Conservation (phyloP, 2,329 filamentous ascomycete species). For the Colletotrichum shisoi region DNA sequence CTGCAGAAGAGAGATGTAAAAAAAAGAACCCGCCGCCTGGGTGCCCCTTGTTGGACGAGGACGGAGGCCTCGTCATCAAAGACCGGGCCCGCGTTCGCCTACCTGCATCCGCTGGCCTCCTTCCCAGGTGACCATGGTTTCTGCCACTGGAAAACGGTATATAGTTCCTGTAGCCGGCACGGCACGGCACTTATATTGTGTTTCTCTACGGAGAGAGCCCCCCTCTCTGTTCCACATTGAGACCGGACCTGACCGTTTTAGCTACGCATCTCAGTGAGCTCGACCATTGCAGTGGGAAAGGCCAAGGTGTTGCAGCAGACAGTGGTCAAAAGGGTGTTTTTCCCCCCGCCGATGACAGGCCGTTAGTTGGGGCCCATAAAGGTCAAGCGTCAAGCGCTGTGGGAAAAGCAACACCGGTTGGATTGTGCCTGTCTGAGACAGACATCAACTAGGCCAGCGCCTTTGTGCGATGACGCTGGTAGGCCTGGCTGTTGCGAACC, state of each 20-base stretch:
- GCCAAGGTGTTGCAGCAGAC: too few relatives aligned
- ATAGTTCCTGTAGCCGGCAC: too few relatives aligned
- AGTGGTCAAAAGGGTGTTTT: too few relatives aligned
- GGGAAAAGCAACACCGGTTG: background rate
- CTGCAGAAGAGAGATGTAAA: background rate
- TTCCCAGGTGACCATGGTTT: background rate
- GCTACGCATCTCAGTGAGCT: background rate
- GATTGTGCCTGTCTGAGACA: background rate
- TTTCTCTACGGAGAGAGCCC: too few relatives aligned
- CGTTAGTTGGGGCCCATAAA: too few relatives aligned
- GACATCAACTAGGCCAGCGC: background rate
- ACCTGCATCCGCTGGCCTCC: background rate
- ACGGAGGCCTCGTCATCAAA: background rate
- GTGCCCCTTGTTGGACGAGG: background rate
- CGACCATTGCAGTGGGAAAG: background rate
- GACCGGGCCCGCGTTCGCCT: constrained; percentile 5
- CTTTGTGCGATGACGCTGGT: background rate
- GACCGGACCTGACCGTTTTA: too few relatives aligned
- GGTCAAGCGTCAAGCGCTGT: too few relatives aligned
- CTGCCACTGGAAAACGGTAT: too few relatives aligned
- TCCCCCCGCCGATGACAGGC: too few relatives aligned
- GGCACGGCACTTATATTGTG: too few relatives aligned
- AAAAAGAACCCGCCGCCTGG: too few relatives aligned
- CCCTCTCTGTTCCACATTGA: too few relatives aligned
- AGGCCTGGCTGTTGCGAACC: background rate